Base-by-base conservation (phyloP, 441 rosid species). In the Raphanus hybrid region DNA sequence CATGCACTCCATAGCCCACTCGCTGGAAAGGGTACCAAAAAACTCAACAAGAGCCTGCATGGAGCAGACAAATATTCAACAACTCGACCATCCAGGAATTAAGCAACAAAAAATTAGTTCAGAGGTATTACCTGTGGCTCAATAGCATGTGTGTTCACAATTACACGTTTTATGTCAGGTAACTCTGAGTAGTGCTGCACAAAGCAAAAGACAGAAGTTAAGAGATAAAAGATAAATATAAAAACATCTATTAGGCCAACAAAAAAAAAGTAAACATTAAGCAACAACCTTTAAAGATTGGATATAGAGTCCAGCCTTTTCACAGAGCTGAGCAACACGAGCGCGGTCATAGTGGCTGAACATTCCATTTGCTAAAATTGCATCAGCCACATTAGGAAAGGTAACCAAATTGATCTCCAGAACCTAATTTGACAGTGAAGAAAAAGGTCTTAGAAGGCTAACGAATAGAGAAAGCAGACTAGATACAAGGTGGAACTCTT, bases 1-100 rank as follows among this genome's bases (percentile, higher is more conserved):
- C 98, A 96, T 96, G 88, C 99, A 94, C 84, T 96, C 99, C 86
- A 96, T 84, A 71, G 97, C 98, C 99, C 98, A 96, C 78, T 96
- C 99, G 71, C 92, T 85, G 68, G 99, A 96, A 75, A 96, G 97
- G 76, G 98, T 92, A 61, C 98, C 98, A 67, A 96, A 96, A 80
- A 91, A 96, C 87, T 94, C 99, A 4, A 96, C 98, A 70, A 96
- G 97, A 4, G 99, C 88, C 99, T 96, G 86, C 64, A 84, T 66
- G 9, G 73, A 23, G 61, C 26, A 70, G 72, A 71, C 58, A 58
- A 43, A 45, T 48, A 71, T 62, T 63, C 32, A 67, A 14, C 54
- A 78, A 78, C 78, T 61, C 4, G 9, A 18, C 23, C 54, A 43
- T 34, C 58, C 43, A 73, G 45, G 50, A 63, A 60, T 67, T 63